Evolutionary conservation across 371 early-diverging fungal genomes (phyloP).

Genomic region (Hamiltosporidium tvaerminnensis): DNA sequence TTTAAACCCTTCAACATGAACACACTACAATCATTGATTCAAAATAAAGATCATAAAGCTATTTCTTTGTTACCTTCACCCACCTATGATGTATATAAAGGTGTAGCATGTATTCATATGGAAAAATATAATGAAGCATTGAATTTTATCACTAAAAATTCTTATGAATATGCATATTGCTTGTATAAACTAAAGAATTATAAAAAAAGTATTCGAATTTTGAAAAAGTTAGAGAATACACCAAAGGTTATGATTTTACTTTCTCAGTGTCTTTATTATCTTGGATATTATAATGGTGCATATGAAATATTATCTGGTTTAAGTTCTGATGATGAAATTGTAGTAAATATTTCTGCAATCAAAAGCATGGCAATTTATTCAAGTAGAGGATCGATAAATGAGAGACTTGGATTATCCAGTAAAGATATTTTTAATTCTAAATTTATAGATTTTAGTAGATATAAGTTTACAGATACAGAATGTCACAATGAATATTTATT

Average conservation of each 20-base stretch:
- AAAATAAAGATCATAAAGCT: conserved; percentile 20
- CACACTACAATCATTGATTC: conserved; percentile 15
- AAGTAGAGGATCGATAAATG: not conserved
- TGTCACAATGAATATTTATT: conserved; percentile 11
- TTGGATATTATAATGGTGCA: conserved; percentile 29
- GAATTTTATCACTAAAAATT: conserved; percentile 11
- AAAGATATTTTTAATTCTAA: conserved; percentile 2
- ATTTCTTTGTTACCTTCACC: conserved; percentile 12
- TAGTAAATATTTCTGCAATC: conserved; percentile 32
- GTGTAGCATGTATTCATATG: conserved; percentile 29
- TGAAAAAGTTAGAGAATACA: conserved; percentile 2
- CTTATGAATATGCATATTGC: conserved; percentile 36
- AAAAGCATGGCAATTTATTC: conserved; percentile 10
- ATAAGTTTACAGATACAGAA: conserved; percentile 10
- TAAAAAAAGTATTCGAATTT: conserved; percentile 25
- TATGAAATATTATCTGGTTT: conserved; percentile 12
- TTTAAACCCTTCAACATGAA: no score
- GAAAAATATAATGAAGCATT: conserved; percentile 27
- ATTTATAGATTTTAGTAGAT: conserved; percentile 7
- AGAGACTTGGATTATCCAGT: conserved; percentile 4
- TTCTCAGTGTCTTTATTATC: conserved; percentile 26
- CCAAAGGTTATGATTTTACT: conserved; percentile 19
- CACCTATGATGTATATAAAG: conserved; percentile 9
- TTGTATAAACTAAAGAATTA: conserved; percentile 31
- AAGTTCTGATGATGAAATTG: conserved; percentile 20